Base-by-base conservation (phyloP, 306 rosid genomes). In the Rosa chinensis region DNA sequence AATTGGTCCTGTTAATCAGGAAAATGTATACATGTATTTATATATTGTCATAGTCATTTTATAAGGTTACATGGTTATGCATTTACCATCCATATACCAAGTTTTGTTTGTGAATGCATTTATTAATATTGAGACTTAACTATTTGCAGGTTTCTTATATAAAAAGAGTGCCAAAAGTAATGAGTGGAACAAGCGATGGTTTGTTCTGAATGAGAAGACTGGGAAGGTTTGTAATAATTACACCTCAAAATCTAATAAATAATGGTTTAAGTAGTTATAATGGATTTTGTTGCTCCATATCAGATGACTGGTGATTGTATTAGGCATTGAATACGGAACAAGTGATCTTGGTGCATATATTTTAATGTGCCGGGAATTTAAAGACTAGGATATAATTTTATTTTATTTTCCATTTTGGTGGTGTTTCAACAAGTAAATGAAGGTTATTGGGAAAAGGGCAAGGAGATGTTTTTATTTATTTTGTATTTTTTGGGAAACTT, bases 111-210 rank as follows among this genome's bases (percentile, higher is more conserved):
- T 3, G 43, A 59, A 2, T 44, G 58, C 20, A 37, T 43, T 4
- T 18, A 5, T 49, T 70, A 72, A 78, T 72, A 48, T 62, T 74
- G 17, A 8, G 25, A 17, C 6, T 40, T 61, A 10, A 25, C 66
- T 78, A 25, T 82, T 44, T 80, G 81, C 86, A 95, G 99, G 99
- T 45, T 95, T 86, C 86, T 69, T 95, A 71, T 83, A 86, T 70
- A 95, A 95, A 90, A 95, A 89, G 88, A 95, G 99, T 85, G 91
- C 88, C 71, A 95, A 95, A 89, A 91, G 92, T 75, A 91, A 86
- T 83, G 99, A 93, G 10, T 95, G 99, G 99, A 93, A 89, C 89
- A 86, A 89, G 83, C 90, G 98, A 75, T 95, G 99, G 99, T 95
- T 95, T 90, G 99, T 93, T 77, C 85, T 95, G 77, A 95, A 95